phyloP scores from a whole-genome alignment of 495 filamentous ascomycete species.

The Trichoderma gamsii region DNA sequence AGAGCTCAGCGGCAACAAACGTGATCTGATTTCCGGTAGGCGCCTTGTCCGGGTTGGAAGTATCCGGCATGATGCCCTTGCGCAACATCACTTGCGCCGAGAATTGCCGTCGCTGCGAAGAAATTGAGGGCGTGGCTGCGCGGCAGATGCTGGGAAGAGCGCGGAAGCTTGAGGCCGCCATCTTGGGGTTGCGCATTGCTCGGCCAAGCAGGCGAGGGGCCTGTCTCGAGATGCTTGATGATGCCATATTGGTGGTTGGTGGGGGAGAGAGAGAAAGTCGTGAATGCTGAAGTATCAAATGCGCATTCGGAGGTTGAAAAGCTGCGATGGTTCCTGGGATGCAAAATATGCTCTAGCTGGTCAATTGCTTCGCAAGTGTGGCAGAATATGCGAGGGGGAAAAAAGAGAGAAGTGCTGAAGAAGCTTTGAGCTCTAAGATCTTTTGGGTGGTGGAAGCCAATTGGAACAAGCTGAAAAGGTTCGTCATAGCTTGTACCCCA shows the following conservation, averaged over 20 bases:
- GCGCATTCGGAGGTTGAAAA: neutral
- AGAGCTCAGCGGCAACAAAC: slow-evolving; percentile 29
- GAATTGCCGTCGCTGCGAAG: slow-evolving; percentile 13
- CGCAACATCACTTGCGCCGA: slow-evolving; percentile 20
- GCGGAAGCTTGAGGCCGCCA: neutral
- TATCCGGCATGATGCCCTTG: slow-evolving; percentile 31
- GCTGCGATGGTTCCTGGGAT: neutral
- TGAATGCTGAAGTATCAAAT: neutral
- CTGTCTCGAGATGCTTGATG: slow-evolving; percentile 2
- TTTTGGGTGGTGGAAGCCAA: neutral
- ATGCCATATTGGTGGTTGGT: neutral
- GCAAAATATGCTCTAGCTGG: neutral
- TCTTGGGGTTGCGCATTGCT: neutral
- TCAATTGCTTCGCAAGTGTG: neutral
- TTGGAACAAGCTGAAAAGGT: slow-evolving; percentile 6
- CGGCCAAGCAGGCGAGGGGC: neutral
- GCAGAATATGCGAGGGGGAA: neutral
- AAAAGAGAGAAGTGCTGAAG: neutral
- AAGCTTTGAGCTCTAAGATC: slow-evolving; percentile 9
- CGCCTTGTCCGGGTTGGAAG: slow-evolving; percentile 21
- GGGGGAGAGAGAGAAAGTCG: neutral
- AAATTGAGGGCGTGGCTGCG: neutral
- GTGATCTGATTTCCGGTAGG: slow-evolving; percentile 20
- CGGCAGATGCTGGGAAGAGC: neutral
- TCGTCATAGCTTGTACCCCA: slow-evolving; percentile 5